These are phyloP conservation scores for Micractinium conductrix DNA, from an alignment of 139 green algal genomes.

Conservation along the genomic window DNA sequence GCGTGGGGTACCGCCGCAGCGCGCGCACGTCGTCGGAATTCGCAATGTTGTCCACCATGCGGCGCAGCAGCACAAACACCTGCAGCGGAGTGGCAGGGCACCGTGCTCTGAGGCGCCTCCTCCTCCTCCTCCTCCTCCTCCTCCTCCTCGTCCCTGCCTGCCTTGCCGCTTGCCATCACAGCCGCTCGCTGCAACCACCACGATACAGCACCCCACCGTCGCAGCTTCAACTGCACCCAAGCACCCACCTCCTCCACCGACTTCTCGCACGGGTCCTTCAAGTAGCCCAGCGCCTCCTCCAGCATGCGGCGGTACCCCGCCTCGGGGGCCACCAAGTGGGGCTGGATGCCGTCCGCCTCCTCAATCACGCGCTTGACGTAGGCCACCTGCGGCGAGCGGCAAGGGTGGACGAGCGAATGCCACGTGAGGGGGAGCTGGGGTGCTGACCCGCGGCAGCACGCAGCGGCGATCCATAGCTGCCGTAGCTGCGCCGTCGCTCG, in stretches of 20 bases:
- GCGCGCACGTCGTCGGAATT: constrained; percentile 46
- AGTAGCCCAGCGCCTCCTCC: constrained; percentile 64
- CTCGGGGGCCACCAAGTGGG: constrained; percentile 97
- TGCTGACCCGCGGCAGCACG: no score
- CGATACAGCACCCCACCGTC: no score
- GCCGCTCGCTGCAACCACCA: no score
- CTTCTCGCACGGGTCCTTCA: constrained; percentile 60
- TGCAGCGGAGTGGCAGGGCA: no score
- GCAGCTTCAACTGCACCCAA: background rate
- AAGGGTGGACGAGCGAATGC: background rate
- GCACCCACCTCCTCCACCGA: constrained; percentile 68
- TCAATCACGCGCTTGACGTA: constrained; percentile 91
- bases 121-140: no score
- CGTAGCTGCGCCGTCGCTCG: no score
- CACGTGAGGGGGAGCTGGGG: no score
- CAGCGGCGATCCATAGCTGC: no score
- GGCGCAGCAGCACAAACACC: constrained; percentile 85
- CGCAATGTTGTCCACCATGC: constrained; percentile 82
- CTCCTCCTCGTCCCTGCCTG: background rate
- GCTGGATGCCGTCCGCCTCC: constrained; percentile 97
- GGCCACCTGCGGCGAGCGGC: constrained; percentile 33
- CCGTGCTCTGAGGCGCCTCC: no score
- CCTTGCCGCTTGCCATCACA: no score
- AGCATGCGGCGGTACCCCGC: constrained; percentile 94
- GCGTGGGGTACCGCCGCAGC: constrained; percentile 80